A percentile compares a stretch with the other conserved stretches of the same genome.
phyloP scores from a whole-genome alignment of 2,329 filamentous ascomycete genomes.

The Fusarium goolgardi region DNA sequence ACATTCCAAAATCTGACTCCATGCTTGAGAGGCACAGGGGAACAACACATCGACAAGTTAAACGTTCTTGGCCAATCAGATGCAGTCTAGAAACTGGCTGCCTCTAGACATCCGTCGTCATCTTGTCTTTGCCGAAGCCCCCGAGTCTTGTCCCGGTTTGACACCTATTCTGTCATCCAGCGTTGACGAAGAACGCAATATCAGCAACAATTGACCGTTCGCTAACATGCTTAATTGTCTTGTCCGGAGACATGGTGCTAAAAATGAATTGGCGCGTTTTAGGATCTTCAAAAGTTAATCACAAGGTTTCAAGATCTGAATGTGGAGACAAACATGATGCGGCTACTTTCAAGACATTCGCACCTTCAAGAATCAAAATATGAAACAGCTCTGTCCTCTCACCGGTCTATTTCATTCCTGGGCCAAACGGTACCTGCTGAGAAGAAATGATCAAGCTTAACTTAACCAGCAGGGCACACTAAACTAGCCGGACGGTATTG shows the following conservation, averaged over 20 bases:
- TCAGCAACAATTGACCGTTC: slow-evolving; percentile 7
- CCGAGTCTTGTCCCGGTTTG: slow-evolving; percentile 41
- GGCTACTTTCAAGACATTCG: slow-evolving; percentile 27
- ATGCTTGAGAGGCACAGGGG: slow-evolving; percentile 32
- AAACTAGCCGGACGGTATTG: not conserved
- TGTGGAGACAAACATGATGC: slow-evolving; percentile 29
- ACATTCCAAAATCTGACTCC: slow-evolving; percentile 44
- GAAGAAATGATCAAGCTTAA: not conserved
- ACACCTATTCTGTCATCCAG: slow-evolving; percentile 29
- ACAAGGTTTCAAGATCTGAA: slow-evolving; percentile 15
- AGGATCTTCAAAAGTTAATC: slow-evolving; percentile 8
- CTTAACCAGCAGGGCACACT: not conserved
- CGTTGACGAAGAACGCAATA: slow-evolving; percentile 14
- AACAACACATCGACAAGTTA: slow-evolving; percentile 35
- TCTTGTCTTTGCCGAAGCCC: slow-evolving; percentile 39
- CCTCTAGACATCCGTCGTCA: slow-evolving; percentile 22
- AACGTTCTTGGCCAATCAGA: slow-evolving; percentile 39
- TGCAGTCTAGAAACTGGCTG: slow-evolving; percentile 2
- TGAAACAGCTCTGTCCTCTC: slow-evolving; percentile 15
- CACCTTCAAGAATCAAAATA: slow-evolving; percentile 4
- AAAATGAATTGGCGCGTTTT: not conserved
- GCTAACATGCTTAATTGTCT: not conserved
- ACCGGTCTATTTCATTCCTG: not conserved
- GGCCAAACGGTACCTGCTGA: not conserved
- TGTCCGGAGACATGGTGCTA: not conserved